Conservation (phyloP, 805 yeast species). For the Hemisphaericaspora nanyangensis region DNA sequence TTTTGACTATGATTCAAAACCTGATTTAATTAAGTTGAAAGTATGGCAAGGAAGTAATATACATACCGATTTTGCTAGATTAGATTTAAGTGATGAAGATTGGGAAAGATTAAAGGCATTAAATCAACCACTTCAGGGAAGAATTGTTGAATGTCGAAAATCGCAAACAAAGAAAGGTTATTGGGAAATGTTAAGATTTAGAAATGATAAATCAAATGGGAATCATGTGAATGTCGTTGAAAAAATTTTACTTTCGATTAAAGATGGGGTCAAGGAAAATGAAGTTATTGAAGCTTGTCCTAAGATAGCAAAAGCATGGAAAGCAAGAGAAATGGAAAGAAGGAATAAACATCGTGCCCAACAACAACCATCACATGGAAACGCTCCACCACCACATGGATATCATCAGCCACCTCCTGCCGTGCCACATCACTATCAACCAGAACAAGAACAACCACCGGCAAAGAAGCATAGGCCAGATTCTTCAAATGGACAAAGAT, state of each 20-base stretch:
- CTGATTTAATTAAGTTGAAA: constrained; percentile 54
- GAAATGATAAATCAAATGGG: constrained; percentile 90
- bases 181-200: constrained; percentile 84
- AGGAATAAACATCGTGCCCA: constrained; percentile 12
- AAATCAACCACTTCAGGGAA: constrained; percentile 80
- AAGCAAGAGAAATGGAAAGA: constrained; percentile 47
- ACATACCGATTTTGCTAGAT: constrained; percentile 64
- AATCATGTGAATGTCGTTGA: constrained; percentile 79
- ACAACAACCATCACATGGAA: too few relatives aligned
- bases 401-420: not conserved
- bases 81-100: constrained; percentile 63
- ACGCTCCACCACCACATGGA: constrained; percentile 1
- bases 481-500: not conserved
- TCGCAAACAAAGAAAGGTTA: constrained; percentile 51
- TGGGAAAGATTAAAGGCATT: constrained; percentile 73
- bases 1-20: constrained; percentile 77
- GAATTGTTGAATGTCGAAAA: constrained; percentile 82
- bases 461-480: constrained; percentile 7
- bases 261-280: constrained; percentile 79
- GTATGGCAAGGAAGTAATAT: constrained; percentile 73
- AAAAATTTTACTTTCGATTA: constrained; percentile 78
- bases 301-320: constrained; percentile 59
- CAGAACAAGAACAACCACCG: constrained; percentile 3
- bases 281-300: constrained; percentile 62
- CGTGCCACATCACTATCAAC: not conserved